Evolutionary conservation across 2,329 filamentous ascomycete genomes (phyloP).

Genomic region (Cercospora sp.): DNA sequence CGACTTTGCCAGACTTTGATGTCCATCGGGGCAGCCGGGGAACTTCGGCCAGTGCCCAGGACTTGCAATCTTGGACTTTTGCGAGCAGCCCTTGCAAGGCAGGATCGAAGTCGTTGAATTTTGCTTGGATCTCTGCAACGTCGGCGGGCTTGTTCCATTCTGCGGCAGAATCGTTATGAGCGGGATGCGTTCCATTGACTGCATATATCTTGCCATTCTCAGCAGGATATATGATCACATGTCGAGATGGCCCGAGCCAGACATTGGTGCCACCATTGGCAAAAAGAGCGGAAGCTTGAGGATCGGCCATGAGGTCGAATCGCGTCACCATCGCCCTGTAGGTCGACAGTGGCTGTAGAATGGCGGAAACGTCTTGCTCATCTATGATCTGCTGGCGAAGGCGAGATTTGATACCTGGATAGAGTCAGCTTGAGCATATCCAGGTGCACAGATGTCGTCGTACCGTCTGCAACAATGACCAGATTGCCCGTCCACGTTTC

Average conservation of each 20-base stretch:
- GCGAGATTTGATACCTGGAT: constrained; percentile 9
- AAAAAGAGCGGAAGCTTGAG: background rate
- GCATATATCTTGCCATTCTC: constrained; percentile 4
- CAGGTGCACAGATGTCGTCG: background rate
- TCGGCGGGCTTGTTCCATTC: constrained; percentile 12
- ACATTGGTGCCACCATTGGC: constrained; percentile 5
- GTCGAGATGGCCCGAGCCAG: constrained; percentile 7
- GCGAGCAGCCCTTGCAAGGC: constrained; percentile 6
- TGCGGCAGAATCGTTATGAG: constrained; percentile 9
- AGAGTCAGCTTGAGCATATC: constrained; percentile 6
- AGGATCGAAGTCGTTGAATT: constrained; percentile 12
- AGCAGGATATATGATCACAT: constrained; percentile 12
- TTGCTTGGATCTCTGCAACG: constrained; percentile 4
- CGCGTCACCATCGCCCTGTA: constrained; percentile 9
- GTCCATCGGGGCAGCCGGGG: constrained; percentile 5
- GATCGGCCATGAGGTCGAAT: background rate
- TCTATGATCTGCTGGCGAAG: constrained; percentile 7
- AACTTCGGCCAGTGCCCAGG: constrained; percentile 11
- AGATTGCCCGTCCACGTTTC: constrained; percentile 1
- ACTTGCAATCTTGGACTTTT: constrained; percentile 7
- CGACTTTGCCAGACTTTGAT: constrained; percentile 7
- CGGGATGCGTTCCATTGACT: constrained; percentile 10
- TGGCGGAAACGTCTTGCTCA: constrained; percentile 4
- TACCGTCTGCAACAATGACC: constrained; percentile 9
- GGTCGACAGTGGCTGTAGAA: constrained; percentile 11